Percentiles rank a stretch among this genome's conserved stretches.
phyloP scores from a whole-genome alignment of 139 green algal species.

The Eudorina sp. region DNA sequence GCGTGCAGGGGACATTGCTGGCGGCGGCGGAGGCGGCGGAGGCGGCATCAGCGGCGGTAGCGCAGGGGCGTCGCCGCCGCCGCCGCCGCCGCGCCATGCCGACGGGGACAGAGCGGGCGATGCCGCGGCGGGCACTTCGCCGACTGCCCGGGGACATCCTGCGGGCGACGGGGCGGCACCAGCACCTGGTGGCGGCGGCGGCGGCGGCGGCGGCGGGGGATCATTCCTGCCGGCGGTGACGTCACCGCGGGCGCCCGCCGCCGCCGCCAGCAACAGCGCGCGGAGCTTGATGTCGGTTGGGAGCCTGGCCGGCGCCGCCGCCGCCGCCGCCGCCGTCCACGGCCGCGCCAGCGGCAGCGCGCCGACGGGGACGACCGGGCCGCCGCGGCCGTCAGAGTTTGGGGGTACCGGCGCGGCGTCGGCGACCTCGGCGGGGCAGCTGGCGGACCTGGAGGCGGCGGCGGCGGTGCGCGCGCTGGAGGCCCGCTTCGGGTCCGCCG shows the following conservation, averaged over 20 bases:
- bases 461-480: conserved; percentile 14
- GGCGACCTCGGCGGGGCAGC: not conserved
- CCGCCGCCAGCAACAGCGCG: not conserved
- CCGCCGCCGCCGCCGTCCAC: not conserved
- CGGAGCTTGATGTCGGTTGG: not conserved
- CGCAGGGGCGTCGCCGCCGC: too few relatives aligned
- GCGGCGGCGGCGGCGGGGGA: not conserved
- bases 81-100: too few relatives aligned
- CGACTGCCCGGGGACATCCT: too few relatives aligned
- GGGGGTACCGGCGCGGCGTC: not conserved
- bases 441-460: not conserved
- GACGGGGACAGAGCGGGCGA: too few relatives aligned
- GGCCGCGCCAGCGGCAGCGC: not conserved
- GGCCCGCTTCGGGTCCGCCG: not conserved
- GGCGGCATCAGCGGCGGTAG: too few relatives aligned
- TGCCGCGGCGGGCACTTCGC: too few relatives aligned
- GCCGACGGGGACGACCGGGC: not conserved
- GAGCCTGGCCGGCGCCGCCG: not conserved
- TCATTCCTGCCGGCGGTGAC: not conserved
- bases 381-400: not conserved
- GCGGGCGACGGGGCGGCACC: too few relatives aligned
- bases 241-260: not conserved
- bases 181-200: not conserved
- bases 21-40: not conserved
- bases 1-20: not conserved